These are phyloP conservation scores for Chrysophaeum taylorii DNA, from an alignment of 352 stramenopile genomes.

Conservation along the genomic window DNA sequence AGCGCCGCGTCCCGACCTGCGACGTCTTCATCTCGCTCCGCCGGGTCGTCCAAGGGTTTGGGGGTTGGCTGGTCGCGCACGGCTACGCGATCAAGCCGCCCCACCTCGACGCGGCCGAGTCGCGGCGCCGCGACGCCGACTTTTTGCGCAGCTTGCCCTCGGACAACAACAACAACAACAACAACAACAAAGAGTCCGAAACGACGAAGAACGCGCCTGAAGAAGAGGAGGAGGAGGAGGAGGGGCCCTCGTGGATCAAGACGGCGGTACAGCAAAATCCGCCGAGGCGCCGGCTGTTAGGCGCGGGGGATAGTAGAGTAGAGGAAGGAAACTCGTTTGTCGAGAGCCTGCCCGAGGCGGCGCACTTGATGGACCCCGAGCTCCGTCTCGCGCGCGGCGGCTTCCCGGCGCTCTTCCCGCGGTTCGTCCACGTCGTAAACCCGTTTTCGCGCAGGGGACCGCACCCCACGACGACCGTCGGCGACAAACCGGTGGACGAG, in stretches of 20 bases:
- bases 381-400: neutral
- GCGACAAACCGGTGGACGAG: neutral
- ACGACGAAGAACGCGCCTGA: neutral
- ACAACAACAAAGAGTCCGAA: neutral
- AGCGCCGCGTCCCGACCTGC: neutral
- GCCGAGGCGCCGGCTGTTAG: neutral
- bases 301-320: neutral
- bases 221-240: neutral
- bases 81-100: no score
- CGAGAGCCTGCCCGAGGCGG: neutral
- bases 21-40: neutral
- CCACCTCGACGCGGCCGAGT: neutral
- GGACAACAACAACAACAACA: neutral
- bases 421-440: conserved; percentile 13
- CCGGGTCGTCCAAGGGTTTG: neutral
- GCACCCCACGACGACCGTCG: neutral
- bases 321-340: neutral
- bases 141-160: neutral
- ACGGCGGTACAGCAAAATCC: no score
- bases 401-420: neutral
- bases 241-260: no score
- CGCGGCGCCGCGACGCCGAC: neutral
- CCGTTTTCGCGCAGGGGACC: neutral
- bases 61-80: neutral
- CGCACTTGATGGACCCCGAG: neutral